Evolutionary conservation across 2,329 filamentous ascomycete genomes (phyloP), one percentile per base, ranked within the genome.

Genomic region (Pseudogymnoascus sp.): DNA sequence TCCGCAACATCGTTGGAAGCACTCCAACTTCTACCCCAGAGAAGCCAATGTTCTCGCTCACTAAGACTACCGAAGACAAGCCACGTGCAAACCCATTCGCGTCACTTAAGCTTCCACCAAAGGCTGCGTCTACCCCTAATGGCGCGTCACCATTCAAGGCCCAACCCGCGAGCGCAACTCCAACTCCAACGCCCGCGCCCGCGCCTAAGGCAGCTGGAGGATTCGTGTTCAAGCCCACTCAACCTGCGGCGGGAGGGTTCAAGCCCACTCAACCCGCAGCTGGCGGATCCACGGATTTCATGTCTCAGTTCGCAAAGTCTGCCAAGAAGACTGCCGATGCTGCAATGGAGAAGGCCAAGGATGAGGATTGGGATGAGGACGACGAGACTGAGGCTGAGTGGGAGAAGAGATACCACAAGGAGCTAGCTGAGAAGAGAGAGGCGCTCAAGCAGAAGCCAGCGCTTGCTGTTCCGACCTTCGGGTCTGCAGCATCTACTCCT

Each of bases 321-420:
- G 64, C 63, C 18, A 62, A 69, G 62, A 65, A 68, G 12, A 64
- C 60, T 2, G 70, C 72, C 28, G 42, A 69, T 21, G 62, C 68
- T 18, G 60, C 63, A 4, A 66, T 73, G 66, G 63, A 71, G 62
- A 69, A 68, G 38, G 69, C 67, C 3, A 71, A 67, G 59, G 69
- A 68, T 21, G 69, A 70, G 16, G 71, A 73, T 12, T 66, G 67
- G 42, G 72, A 73, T 60, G 71, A 70, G 2, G 72, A 73, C 21
- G 71, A 73, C 6, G 68, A 69, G 53, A 66, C 34, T 18, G 59
- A 63, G 21, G 61, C 8, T 11, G 63, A 64, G 56, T 64, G 60
- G 61, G 63, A 67, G 43, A 67, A 63, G 31, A 67, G 69, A n/a
- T 71, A 60, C 18, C 60, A 65, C 37, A 62, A 65, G 40, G 62